These are phyloP conservation scores for Geotrichum reessii DNA, from an alignment of 1,139 yeast genomes.

Conservation along the genomic window DNA sequence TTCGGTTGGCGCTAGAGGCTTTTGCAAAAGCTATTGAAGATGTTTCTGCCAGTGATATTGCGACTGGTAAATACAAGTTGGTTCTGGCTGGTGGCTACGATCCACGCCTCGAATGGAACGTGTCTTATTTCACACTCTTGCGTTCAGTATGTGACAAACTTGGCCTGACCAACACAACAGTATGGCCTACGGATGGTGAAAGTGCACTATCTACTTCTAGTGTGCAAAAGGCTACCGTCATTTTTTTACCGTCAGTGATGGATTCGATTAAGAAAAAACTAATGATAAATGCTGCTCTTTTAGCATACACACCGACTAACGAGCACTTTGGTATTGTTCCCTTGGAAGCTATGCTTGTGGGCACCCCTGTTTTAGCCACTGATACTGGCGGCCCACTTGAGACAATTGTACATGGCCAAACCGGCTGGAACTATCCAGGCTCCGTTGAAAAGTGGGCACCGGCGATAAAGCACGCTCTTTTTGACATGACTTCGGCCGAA, in stretches of 20 bases:
- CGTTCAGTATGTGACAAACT: conserved; percentile 45
- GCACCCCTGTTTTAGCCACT: conserved; percentile 79
- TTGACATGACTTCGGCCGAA: conserved; percentile 33
- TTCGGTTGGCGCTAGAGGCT: conserved; percentile 68
- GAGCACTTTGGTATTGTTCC: conserved; percentile 99
- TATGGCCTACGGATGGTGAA: conserved; percentile 30
- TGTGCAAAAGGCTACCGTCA: conserved; percentile 42
- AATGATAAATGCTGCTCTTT: conserved; percentile 50
- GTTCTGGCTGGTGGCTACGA: conserved; percentile 94
- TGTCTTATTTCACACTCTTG: conserved; percentile 60
- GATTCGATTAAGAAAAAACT: conserved; percentile 61
- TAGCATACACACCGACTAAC: conserved; percentile 81
- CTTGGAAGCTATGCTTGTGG: conserved; percentile 81
- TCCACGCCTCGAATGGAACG: conserved; percentile 66
- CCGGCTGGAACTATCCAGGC: conserved; percentile 70
- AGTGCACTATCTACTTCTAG: conserved; percentile 13
- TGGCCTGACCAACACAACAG: conserved; percentile 44
- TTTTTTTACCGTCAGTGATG: conserved; percentile 77
- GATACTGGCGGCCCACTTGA: conserved; percentile 93
- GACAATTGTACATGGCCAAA: conserved; percentile 57
- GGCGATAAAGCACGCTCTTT: conserved; percentile 45
- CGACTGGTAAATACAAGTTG: conserved; percentile 39
- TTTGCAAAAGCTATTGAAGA: conserved; percentile 42
- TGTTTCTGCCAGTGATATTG: conserved; percentile 20
- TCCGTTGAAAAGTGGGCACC: conserved; percentile 58